Conservation (phyloP, 768 basidiomycete genomes). For the Rhizopogon rudus region DNA sequence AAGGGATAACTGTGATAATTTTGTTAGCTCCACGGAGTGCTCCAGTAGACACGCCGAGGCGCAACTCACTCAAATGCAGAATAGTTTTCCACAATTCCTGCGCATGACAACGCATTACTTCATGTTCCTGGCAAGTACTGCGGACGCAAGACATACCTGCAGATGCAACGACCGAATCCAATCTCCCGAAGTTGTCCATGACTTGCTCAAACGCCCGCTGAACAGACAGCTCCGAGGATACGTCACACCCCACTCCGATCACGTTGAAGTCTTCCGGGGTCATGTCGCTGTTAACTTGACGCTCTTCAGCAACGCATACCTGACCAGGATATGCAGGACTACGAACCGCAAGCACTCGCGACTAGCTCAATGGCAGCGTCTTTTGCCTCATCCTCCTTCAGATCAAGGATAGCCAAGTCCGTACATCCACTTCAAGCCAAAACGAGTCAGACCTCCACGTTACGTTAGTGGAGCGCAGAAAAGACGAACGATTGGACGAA, state of each 20-base stretch:
- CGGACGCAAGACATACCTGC: slow-evolving; percentile 50
- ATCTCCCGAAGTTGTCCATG: slow-evolving; percentile 57
- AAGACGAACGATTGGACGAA: slow-evolving; percentile 71
- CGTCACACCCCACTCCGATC: slow-evolving; percentile 82
- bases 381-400: slow-evolving; percentile 65
- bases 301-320: slow-evolving; percentile 23
- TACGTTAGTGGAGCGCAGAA: neutral
- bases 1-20: slow-evolving; percentile 63
- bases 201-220: slow-evolving; percentile 65
- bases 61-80: slow-evolving; percentile 73
- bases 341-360: slow-evolving; percentile 45
- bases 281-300: slow-evolving; percentile 49
- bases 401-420: slow-evolving; percentile 74
- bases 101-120: slow-evolving; percentile 1
- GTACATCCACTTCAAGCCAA: slow-evolving; percentile 63
- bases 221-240: slow-evolving; percentile 77
- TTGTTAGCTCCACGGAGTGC: slow-evolving; percentile 9
- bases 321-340: slow-evolving; percentile 14
- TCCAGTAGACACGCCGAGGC: neutral
- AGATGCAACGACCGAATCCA: slow-evolving; percentile 84
- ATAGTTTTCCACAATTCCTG: slow-evolving; percentile 87
- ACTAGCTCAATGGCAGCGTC: slow-evolving; percentile 66
- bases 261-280: slow-evolving; percentile 55
- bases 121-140: neutral
- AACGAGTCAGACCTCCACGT: slow-evolving; percentile 3